Evolutionary conservation across 805 yeast genomes (phyloP).

Genomic region (Ogataea polymorpha): DNA sequence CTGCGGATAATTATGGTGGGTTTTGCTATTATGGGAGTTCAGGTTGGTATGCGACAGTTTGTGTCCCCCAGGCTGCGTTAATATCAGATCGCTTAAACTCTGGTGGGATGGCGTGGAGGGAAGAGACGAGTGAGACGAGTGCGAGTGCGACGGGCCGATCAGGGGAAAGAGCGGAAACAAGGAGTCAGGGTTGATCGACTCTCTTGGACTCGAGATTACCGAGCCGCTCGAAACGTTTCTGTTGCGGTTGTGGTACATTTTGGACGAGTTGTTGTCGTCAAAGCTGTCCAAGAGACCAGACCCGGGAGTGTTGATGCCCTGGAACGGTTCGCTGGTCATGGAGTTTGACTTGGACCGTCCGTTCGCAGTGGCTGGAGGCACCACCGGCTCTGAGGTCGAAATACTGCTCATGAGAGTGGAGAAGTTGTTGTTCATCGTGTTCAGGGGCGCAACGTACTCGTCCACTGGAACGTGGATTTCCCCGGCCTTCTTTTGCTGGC

Average conservation of each 20-base stretch:
- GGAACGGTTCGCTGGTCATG: conserved; percentile 14
- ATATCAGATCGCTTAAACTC: conserved; percentile 12
- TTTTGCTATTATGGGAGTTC: conserved; percentile 19
- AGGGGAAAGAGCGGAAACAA: conserved; percentile 33
- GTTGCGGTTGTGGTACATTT: conserved; percentile 9
- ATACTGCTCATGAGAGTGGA: conserved; percentile 25
- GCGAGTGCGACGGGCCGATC: conserved; percentile 30
- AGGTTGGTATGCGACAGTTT: conserved; percentile 24
- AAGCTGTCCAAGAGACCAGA: conserved; percentile 32
- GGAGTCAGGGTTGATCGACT: conserved; percentile 27
- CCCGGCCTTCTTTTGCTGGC: conserved; percentile 26
- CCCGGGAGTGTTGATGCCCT: conserved; percentile 25
- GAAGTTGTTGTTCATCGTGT: conserved; percentile 34
- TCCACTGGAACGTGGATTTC: conserved; percentile 34
- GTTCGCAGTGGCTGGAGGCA: not conserved
- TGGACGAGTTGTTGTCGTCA: conserved; percentile 16
- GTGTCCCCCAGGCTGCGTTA: conserved; percentile 12
- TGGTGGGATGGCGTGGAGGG: conserved; percentile 17
- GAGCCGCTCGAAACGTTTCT: conserved; percentile 17
- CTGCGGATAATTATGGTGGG: conserved; percentile 11
- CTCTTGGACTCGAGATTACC: conserved; percentile 19
- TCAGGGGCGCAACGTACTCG: conserved; percentile 36
- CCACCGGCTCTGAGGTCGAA: conserved; percentile 13
- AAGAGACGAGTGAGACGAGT: conserved; percentile 19
- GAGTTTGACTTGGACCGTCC: not conserved